phyloP scores from a whole-genome alignment of 768 basidiomycete genomes.

The Lactifluus hygrophoroides region DNA sequence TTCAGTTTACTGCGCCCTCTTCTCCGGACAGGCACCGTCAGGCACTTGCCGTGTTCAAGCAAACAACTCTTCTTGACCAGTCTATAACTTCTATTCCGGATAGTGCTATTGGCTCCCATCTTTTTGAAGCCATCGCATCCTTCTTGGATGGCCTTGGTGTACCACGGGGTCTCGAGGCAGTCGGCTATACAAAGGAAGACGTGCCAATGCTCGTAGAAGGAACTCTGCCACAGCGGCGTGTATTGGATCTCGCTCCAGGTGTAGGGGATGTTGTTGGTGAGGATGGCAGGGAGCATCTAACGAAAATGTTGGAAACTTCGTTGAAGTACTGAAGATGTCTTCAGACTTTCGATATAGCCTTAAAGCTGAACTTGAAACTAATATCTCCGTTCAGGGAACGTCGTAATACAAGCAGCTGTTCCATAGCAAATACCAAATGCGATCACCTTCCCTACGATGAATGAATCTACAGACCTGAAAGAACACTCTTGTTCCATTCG shows the following conservation, averaged over 20 bases:
- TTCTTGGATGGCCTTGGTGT: conserved; percentile 83
- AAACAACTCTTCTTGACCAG: conserved; percentile 55
- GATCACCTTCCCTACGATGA: conserved; percentile 53
- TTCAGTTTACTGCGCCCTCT: conserved; percentile 93
- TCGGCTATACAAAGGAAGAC: conserved; percentile 67
- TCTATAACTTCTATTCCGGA: conserved; percentile 68
- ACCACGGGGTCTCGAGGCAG: conserved; percentile 75
- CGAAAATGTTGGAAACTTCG: conserved; percentile 70
- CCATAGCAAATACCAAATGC: conserved; percentile 38
- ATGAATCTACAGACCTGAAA: conserved; percentile 24
- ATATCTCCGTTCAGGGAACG: background rate
- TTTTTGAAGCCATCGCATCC: conserved; percentile 80
- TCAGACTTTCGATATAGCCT: background rate
- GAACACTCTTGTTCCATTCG: conserved; percentile 17
- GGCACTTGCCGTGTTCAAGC: conserved; percentile 75
- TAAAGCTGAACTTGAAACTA: too few relatives aligned
- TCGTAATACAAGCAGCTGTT: background rate
- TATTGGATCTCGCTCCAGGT: conserved; percentile 87
- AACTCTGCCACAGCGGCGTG: conserved; percentile 84
- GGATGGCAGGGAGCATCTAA: conserved; percentile 77
- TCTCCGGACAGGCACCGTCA: conserved; percentile 87
- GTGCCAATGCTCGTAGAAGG: conserved; percentile 77
- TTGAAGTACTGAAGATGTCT: conserved; percentile 54
- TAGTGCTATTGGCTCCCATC: conserved; percentile 63
- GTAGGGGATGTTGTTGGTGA: conserved; percentile 76